Conservation (phyloP, 108 stramenopile genomes). For the Pelagomonas calceolata region DNA sequence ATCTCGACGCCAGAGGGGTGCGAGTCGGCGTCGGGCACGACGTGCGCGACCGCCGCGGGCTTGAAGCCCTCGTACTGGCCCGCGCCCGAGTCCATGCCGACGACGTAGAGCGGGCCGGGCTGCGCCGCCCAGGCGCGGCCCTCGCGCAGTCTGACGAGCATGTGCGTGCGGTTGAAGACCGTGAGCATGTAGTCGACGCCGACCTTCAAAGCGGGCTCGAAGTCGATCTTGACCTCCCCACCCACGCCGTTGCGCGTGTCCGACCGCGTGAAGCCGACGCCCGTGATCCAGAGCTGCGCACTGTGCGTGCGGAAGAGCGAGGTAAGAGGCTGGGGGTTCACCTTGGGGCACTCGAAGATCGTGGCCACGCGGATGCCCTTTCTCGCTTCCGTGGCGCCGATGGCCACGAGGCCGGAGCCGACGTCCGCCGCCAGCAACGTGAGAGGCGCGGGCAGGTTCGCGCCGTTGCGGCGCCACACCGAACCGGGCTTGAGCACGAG, state of each 20-base stretch:
- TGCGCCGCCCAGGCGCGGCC: slow-evolving; percentile 13
- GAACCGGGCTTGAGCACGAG: slow-evolving; percentile 21
- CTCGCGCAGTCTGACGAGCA: slow-evolving; percentile 18
- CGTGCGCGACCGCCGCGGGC: neutral
- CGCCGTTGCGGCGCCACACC: slow-evolving; percentile 17
- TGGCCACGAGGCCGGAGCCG: slow-evolving; percentile 33
- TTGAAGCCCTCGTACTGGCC: neutral
- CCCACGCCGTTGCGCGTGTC: neutral
- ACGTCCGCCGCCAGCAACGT: slow-evolving; percentile 27
- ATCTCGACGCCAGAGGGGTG: neutral
- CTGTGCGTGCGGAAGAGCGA: slow-evolving; percentile 32
- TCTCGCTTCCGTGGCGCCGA: slow-evolving; percentile 29
- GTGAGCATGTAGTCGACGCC: slow-evolving; percentile 25
- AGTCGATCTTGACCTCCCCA: slow-evolving; percentile 13
- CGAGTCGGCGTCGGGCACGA: neutral
- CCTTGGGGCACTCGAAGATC: slow-evolving; percentile 12
- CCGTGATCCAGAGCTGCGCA: slow-evolving; percentile 20
- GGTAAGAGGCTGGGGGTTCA: neutral
- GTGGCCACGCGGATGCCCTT: slow-evolving; percentile 31
- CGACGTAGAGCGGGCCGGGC: neutral
- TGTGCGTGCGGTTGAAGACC: slow-evolving; percentile 13
- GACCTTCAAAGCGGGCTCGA: slow-evolving; percentile 21
- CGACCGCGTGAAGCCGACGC: slow-evolving; percentile 23
- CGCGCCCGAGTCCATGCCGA: neutral
- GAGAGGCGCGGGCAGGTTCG: slow-evolving; percentile 27